Percentiles rank a stretch among this genome's conserved stretches.
Conservation (phyloP, 164 flowering plant species). For the Magnolia changhungtana region DNA sequence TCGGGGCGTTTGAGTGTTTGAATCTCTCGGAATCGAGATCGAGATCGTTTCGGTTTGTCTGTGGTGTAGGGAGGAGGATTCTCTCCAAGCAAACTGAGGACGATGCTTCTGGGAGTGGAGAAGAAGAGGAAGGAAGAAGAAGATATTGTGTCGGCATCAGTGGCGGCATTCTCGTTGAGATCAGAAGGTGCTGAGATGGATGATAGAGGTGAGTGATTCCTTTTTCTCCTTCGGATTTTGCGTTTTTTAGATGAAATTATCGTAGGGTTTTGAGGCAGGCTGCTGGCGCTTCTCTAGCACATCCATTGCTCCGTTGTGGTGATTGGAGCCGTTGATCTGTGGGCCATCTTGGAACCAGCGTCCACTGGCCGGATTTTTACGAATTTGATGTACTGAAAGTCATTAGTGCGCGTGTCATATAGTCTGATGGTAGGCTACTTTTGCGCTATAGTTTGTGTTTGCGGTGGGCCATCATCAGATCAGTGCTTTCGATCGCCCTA, state of each 20-base stretch:
- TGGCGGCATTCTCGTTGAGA: slow-evolving; percentile 41
- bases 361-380: background rate
- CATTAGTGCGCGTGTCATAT: too few species aligned
- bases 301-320: background rate
- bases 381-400: too few species aligned
- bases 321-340: background rate
- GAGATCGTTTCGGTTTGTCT: slow-evolving; percentile 2
- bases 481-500: too few species aligned
- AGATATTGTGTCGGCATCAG: slow-evolving; percentile 41
- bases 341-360: background rate
- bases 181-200: slow-evolving; percentile 38
- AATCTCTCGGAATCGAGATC: background rate
- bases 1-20: background rate
- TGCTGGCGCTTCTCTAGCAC: background rate
- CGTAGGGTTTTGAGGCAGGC: background rate
- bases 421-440: too few species aligned
- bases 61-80: slow-evolving; percentile 48
- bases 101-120: slow-evolving; percentile 59
- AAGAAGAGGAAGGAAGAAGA: slow-evolving; percentile 58
- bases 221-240: background rate
- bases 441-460: too few species aligned
- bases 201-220: slow-evolving; percentile 36
- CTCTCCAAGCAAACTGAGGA: slow-evolving; percentile 74
- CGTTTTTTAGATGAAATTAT: background rate
- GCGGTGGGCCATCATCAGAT: too few species aligned